These are phyloP conservation scores for Naganishia vishniacii DNA, from an alignment of 768 basidiomycete genomes.

Conservation along the genomic window DNA sequence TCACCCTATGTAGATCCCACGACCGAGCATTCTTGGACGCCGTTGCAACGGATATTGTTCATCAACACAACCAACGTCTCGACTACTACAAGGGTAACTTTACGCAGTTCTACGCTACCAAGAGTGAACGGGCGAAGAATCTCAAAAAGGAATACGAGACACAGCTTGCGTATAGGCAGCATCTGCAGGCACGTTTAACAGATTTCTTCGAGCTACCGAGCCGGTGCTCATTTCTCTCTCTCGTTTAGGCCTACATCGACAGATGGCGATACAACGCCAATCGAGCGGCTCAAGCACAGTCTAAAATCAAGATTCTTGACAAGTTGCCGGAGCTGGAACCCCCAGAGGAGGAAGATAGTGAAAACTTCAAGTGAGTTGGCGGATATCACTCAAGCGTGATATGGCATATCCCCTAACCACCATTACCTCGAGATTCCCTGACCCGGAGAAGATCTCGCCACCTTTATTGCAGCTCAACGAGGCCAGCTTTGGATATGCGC, in stretches of 20 bases:
- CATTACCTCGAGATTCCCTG: slow-evolving; percentile 69
- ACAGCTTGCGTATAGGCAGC: slow-evolving; percentile 89
- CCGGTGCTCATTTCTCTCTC: background rate
- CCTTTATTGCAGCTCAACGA: slow-evolving; percentile 87
- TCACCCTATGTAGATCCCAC: slow-evolving; percentile 64
- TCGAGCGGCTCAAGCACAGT: slow-evolving; percentile 82
- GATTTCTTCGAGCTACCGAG: background rate
- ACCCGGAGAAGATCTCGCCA: slow-evolving; percentile 94
- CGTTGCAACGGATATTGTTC: slow-evolving; percentile 96
- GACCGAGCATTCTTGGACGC: slow-evolving; percentile 95
- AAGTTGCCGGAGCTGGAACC: slow-evolving; percentile 91
- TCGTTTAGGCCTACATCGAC: slow-evolving; percentile 85
- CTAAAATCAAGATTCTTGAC: slow-evolving; percentile 66
- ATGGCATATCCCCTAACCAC: no score
- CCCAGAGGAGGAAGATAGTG: slow-evolving; percentile 85
- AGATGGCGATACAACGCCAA: slow-evolving; percentile 98
- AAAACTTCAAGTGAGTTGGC: slow-evolving; percentile 70
- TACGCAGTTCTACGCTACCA: slow-evolving; percentile 96
- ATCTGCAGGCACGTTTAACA: slow-evolving; percentile 52
- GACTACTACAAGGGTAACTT: slow-evolving; percentile 99
- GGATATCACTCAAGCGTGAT: background rate
- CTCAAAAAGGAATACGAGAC: slow-evolving; percentile 87
- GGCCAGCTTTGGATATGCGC: slow-evolving; percentile 79
- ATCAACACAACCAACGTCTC: slow-evolving; percentile 79
- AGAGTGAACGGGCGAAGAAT: slow-evolving; percentile 87